Conservation (phyloP, 1,139 yeast genomes). For the Ogataea hybrid region DNA sequence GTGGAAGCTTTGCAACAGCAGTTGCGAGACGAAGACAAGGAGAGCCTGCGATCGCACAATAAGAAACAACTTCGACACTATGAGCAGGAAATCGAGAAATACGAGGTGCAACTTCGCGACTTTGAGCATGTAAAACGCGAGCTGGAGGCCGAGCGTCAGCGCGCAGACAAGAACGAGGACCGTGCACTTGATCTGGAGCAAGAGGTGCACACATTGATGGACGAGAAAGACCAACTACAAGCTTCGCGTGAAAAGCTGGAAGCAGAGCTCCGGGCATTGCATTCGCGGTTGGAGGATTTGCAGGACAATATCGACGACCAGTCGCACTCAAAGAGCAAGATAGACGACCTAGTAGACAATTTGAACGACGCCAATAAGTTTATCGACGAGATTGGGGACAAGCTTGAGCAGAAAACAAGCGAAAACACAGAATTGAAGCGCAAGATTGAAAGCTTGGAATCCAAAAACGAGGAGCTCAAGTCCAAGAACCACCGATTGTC, state of each 20-base stretch:
- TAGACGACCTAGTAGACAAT: constrained; percentile 12
- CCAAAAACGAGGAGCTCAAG: constrained; percentile 6
- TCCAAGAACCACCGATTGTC: constrained; percentile 6
- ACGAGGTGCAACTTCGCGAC: constrained; percentile 11
- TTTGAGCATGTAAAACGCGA: constrained; percentile 18
- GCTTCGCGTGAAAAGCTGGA: constrained; percentile 15
- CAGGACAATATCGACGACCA: constrained; percentile 5
- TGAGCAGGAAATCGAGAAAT: constrained; percentile 4
- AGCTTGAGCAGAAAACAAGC: constrained; percentile 13
- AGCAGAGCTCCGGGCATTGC: constrained; percentile 4
- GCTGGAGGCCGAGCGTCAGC: constrained; percentile 18
- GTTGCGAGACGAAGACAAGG: constrained; percentile 15
- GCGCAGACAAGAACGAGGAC: constrained; percentile 13
- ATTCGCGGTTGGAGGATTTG: constrained; percentile 9
- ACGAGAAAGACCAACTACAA: constrained; percentile 14
- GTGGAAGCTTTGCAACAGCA: constrained; percentile 25
- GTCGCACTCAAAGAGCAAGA: constrained; percentile 4
- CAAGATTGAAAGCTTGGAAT: constrained; percentile 4
- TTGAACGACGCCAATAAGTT: constrained; percentile 13
- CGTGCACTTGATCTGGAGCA: constrained; percentile 17
- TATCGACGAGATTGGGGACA: constrained; percentile 13
- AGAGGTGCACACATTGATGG: constrained; percentile 14
- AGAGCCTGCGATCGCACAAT: constrained; percentile 7
- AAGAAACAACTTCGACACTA: constrained; percentile 3
- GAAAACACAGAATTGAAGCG: constrained; percentile 10